A percentile compares a stretch with the other conserved stretches of the same genome.
Conservation (phyloP, 2,329 filamentous ascomycete species). For the Phyllosticta ampelicida region DNA sequence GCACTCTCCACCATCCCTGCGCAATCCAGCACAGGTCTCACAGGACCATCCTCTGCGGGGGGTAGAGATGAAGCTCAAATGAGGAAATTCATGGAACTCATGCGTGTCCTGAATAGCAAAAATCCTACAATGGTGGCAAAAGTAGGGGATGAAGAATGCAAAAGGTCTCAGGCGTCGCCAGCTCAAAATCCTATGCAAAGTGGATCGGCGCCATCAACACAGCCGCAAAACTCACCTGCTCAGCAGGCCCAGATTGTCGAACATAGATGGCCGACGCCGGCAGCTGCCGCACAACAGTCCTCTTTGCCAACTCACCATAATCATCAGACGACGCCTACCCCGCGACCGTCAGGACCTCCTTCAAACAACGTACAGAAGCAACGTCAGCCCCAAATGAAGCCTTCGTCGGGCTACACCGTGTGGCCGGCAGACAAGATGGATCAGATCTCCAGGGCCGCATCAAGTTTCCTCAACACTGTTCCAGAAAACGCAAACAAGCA, state of each 20-base stretch:
- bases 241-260: background rate
- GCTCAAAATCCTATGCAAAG: background rate
- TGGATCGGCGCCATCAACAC: background rate
- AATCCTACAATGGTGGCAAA: constrained; percentile 45
- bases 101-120: constrained; percentile 45
- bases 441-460: constrained; percentile 40
- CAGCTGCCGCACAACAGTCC: background rate
- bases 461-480: constrained; percentile 34
- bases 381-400: background rate
- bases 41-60: background rate
- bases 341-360: background rate
- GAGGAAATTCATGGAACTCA: constrained; percentile 45
- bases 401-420: constrained; percentile 25
- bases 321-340: background rate
- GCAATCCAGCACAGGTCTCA: too few species aligned
- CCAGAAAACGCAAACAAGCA: constrained; percentile 32
- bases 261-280: background rate
- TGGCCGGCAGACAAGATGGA: constrained; percentile 44
- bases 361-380: background rate
- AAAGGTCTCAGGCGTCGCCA: constrained; percentile 19
- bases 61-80: constrained; percentile 36
- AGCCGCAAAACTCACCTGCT: background rate
- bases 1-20: background rate
- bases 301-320: background rate
- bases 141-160: constrained; percentile 46